A percentile compares a stretch with the other conserved stretches of the same genome.
phyloP scores from a whole-genome alignment of 192 early-diverging fungal genomes.

The Backusella tuberculispora region DNA sequence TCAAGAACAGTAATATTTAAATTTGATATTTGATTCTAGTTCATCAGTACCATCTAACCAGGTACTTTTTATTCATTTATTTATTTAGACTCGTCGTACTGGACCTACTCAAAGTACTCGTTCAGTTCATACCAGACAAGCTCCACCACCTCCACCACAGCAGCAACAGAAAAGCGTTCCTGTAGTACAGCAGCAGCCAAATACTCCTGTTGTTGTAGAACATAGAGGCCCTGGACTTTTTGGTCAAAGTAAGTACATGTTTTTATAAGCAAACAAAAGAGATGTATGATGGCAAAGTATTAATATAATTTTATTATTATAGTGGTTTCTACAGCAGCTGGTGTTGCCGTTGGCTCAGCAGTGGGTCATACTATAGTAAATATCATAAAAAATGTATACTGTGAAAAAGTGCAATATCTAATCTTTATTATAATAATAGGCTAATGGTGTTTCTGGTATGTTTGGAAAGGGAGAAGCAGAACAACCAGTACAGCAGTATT shows the following conservation, averaged over 20 bases:
- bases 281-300: neutral
- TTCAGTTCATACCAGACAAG: conserved; percentile 55
- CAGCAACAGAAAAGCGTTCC: conserved; percentile 41
- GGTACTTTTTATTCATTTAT: neutral
- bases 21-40: neutral
- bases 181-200: conserved; percentile 23
- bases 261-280: neutral
- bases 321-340: conserved; percentile 90
- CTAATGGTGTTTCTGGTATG: conserved; percentile 34
- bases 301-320: neutral
- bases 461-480: conserved; percentile 30
- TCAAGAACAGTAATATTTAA: conserved; percentile 27
- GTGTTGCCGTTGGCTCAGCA: conserved; percentile 88
- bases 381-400: neutral
- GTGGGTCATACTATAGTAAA: conserved; percentile 66
- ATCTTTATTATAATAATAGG: neutral
- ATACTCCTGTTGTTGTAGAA: conserved; percentile 50
- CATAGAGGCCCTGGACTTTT: conserved; percentile 72
- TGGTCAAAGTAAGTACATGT: conserved; percentile 59
- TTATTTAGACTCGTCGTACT: conserved; percentile 42
- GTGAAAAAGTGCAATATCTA: neutral
- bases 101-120: conserved; percentile 50
- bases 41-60: neutral
- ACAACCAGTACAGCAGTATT: conserved; percentile 25
- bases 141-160: conserved; percentile 48